Evolutionary conservation across 2,329 filamentous ascomycete species (phyloP).

Genomic region (Pseudopyricularia cyperi): DNA sequence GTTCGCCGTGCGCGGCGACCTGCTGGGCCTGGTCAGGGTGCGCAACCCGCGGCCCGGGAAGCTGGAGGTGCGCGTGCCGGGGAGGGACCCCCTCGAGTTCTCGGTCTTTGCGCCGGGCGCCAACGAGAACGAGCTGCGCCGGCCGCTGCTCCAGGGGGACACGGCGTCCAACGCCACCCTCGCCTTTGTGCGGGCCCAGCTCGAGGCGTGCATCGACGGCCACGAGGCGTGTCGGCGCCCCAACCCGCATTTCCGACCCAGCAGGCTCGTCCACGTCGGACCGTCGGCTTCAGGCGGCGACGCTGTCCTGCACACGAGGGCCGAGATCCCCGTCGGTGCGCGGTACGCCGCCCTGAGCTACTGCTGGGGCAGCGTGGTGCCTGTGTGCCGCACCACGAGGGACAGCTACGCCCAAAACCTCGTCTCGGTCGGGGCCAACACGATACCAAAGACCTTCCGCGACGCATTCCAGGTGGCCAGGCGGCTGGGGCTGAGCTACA

Average conservation of each 20-base stretch:
- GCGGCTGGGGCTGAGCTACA: background rate
- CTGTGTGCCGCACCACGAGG: background rate
- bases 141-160: background rate
- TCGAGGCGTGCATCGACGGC: background rate
- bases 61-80: background rate
- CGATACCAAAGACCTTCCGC: background rate
- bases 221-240: background rate
- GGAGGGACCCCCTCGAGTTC: background rate
- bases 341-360: conserved; percentile 2
- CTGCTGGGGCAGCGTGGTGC: conserved; percentile 1
- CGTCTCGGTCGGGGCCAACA: background rate
- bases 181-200: background rate
- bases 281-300: background rate
- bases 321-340: background rate
- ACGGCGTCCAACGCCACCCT: background rate
- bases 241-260: background rate
- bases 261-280: background rate
- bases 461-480: background rate
- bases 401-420: background rate
- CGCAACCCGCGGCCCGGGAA: background rate
- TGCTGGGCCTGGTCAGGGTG: background rate
- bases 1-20: background rate
- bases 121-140: background rate
- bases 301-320: background rate
- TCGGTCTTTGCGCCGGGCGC: background rate